Evolutionary conservation across 345 rosid species (phyloP), one percentile per base, ranked within the genome.

Genomic region (Microcos paniculata): DNA sequence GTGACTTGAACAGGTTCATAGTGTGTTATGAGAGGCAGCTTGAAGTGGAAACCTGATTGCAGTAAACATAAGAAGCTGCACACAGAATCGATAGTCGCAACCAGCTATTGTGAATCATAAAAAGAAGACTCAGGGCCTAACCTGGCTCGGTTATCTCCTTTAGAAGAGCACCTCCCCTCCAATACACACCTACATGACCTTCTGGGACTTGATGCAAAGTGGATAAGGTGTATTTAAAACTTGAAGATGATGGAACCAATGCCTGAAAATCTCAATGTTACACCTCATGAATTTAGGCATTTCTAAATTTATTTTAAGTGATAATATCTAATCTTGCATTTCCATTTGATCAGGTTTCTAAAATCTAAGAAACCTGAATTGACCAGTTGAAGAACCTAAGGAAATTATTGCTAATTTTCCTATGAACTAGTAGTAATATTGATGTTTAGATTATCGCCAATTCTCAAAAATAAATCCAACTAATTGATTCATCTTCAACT

Each of bases 1-100:
- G 98, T 94, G 73, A 94, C 98, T 89, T 91, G 98, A 83, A 94
- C 97, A 82, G 97, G 88, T 84, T 91, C 98, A 61, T 82, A 89
- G 11, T 91, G 88, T 35, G 98, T 94, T 62, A 94, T 78, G 63
- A 92, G 73, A 81, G 98, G 98, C 81, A 91, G 14, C 90, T 92
- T 94, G 56, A 85, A 53, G 85, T 90, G 98, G 80, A 92, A 91
- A 72, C 97, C 98, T 94, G 84, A 78, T 71, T 26, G 35, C 30
- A 11, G 79, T 48, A 31, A 61, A 62, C 23, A 26, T 15, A 18
- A 75, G 62, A 64, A 53, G 67, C 61, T 30, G 23, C 33, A 35
- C 8, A 14, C 0, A 67, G 43, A 49, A 19, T 40, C 31, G 45
- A 3, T 3, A 0, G 45, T 10, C 15, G 58, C 69, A 75, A 43